Evolutionary conservation across 495 filamentous ascomycete genomes (phyloP).

Genomic region (Glutinoglossum americanum): DNA sequence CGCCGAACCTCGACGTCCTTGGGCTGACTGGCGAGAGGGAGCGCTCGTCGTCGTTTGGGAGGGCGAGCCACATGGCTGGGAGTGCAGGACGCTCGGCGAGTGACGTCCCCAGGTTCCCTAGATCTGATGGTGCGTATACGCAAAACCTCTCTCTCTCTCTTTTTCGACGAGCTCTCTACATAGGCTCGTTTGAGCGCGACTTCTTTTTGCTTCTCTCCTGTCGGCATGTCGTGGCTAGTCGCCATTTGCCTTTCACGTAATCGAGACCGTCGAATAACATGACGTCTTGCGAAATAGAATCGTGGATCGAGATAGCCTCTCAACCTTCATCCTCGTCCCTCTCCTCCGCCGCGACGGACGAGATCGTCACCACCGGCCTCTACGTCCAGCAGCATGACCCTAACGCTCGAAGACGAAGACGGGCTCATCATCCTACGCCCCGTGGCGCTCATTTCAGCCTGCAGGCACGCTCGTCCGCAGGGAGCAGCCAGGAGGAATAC

Average conservation of each 20-base stretch:
- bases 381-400: constrained; percentile 43
- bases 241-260: background rate
- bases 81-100: background rate
- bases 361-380: constrained; percentile 71
- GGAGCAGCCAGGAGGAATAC: constrained; percentile 78
- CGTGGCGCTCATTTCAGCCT: constrained; percentile 16
- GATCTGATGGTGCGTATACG: background rate
- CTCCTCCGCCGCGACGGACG: constrained; percentile 52
- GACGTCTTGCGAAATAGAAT: constrained; percentile 37
- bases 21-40: background rate
- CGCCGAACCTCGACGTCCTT: background rate
- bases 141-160: background rate
- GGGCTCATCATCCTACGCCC: constrained; percentile 32
- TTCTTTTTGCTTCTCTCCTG: background rate
- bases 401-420: constrained; percentile 24
- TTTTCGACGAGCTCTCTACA: background rate
- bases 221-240: background rate
- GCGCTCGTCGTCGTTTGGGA: background rate
- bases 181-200: background rate
- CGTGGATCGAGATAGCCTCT: constrained; percentile 89
- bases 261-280: background rate
- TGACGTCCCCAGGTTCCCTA: background rate
- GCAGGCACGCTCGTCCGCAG: constrained; percentile 14
- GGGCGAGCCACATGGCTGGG: background rate
- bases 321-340: constrained; percentile 79